Base-by-base conservation (phyloP, 1,139 yeast species). In the Kodamaea anthophila region DNA sequence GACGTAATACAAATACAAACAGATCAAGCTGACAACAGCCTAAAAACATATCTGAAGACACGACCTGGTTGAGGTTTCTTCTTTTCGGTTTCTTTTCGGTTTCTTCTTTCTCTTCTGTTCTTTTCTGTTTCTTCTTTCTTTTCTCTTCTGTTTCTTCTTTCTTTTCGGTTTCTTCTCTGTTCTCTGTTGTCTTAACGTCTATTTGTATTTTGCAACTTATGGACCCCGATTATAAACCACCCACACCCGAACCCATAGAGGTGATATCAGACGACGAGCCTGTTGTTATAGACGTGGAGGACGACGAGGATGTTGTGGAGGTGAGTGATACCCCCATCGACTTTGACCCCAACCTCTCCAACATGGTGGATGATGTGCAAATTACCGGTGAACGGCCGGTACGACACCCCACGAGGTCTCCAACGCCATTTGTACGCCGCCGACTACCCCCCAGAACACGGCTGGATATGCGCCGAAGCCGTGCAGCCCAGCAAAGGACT, bases 381-480 rank as follows among this genome's bases (percentile, higher is more conserved):
- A 54, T 59, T 6, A 40, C 55, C 9, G 52, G 47, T 23, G 51
- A 42, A 30, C 30, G 53, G n/a, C 49, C 48, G 12, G 4, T 30
- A 16, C 19, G 15, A 14, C 24, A 16, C 15, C 25, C 7, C 9
- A 18, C 15, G 9, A 24, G 18, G 15, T 24, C 26, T 4, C 24
- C 28, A 13, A 6, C 28, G 7, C 28, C 26, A 15, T 16, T 24
- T 11, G 27, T 24, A 18, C 18, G 38, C 3, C 26, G 32, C 7
- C 28, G 34, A 12, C 33, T 34, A 5, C 31, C 35, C 8, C 24
- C 26, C 13, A 20, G 28, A 14, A 14, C 15, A 9, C n/a, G n/a
- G n/a, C n/a, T n/a, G n/a, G n/a, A n/a, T n/a, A n/a, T n/a, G n/a
- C n/a, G n/a, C n/a, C n/a, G n/a, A n/a, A n/a, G n/a, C n/a, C n/a